These are phyloP conservation scores for Nicotiana knightiana DNA, from an alignment of 257 asterid genomes.

Conservation along the genomic window DNA sequence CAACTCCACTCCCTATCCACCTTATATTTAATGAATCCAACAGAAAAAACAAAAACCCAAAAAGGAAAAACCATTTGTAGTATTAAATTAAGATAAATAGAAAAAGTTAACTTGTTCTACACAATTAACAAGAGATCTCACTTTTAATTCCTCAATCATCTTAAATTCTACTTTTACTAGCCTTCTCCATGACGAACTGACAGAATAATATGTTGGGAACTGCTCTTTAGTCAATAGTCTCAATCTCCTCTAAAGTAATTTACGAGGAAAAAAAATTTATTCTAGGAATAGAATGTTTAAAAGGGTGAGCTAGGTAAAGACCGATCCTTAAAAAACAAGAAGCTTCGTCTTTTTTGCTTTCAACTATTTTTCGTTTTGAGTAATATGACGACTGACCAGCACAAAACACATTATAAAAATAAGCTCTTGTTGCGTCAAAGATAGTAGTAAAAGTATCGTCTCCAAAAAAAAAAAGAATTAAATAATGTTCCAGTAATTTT, in stretches of 20 bases:
- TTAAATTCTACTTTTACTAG: constrained; percentile 1
- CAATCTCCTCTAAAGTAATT: background rate
- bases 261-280: too few species aligned
- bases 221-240: constrained; percentile 16
- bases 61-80: background rate
- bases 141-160: constrained; percentile 37
- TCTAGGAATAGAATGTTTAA: too few species aligned
- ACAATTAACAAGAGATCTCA: constrained; percentile 39
- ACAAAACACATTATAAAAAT: too few species aligned
- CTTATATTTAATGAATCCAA: constrained; percentile 5
- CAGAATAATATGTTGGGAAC: background rate
- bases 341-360: too few species aligned
- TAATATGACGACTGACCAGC: too few species aligned
- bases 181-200: constrained; percentile 10
- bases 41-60: background rate
- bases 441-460: too few species aligned
- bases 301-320: too few species aligned
- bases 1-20: constrained; percentile 18
- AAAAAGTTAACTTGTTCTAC: constrained; percentile 16
- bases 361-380: too few species aligned
- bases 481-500: too few species aligned
- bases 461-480: too few species aligned
- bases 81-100: background rate
- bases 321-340: too few species aligned
- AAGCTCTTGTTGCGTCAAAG: too few species aligned